Evolutionary conservation across 371 early-diverging fungal species (phyloP), one percentile per base, ranked within the genome.

Genomic region (Coemansia sp.): DNA sequence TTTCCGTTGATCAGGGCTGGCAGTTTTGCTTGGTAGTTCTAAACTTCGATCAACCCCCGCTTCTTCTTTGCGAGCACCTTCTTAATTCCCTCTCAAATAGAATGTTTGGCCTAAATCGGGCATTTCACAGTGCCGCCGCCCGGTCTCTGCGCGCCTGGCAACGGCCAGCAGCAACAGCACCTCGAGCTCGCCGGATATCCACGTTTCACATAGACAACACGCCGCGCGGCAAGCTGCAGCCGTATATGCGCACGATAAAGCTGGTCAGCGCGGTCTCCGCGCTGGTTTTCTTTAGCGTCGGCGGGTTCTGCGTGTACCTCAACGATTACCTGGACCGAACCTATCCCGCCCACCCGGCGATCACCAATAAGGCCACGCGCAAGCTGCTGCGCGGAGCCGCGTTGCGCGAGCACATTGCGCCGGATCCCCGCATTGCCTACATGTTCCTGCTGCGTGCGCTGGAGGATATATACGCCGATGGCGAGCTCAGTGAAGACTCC

Each of bases 321-420:
- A 69, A 62, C 57, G 40, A 46, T 12, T 37, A 75, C 29, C 16
- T 75, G 9, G 72, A 71, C 32, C 14, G 7, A 4, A 66, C 53
- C 4, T 69, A 52, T 42, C 75, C 71, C 0, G 31, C 36, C 5
- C 42, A 61, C 5, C 10, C 61, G 0, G 57, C 42, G 32, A 49
- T 75, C 5, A 57, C 43, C 5, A 24, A 37, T 29, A 16, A 24
- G 10, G 66, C 52, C 33, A 75, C 72, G 16, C 66, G 75, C 14
- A 40, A 33, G 33, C 47, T 75, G 2, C 43, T 75, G 48, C 65
- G 75, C 12, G 75, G 71, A 0, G 75, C 75, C 2, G 56, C 67
- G 14, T 9, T 70, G 54, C 61, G 75, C 32, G 75, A 75, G 52
- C 67, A 71, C 36, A 32, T 75, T 14, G 75, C 74, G 38, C 71